Base-by-base conservation (phyloP, 179 eudicot species). In the Silene noctiflora region DNA sequence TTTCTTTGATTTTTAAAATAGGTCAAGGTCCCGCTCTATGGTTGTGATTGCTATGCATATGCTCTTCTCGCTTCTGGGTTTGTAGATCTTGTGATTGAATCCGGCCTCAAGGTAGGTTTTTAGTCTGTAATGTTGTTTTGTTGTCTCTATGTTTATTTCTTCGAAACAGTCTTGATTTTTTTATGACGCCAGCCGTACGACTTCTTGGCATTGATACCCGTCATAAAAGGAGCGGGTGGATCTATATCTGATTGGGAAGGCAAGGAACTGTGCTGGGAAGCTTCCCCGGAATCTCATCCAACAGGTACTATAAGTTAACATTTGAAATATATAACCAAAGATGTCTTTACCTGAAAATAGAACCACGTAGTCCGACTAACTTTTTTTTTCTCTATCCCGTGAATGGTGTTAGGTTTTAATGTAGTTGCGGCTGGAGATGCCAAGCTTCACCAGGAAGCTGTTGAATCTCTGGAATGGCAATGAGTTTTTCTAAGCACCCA, bases 11-110 rank as follows among this genome's bases (percentile, higher is more conserved):
- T 19, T 14, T 8, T 9, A 67, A 46, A 31, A 70, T 80, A 95
- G 97, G 99, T 95, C 27, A 95, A 95, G 81, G 94, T 90, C 25
- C 98, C 99, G 19, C 83, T 93, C 5, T 95, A 91, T 81, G 98
- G 99, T 60, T 93, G 99, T 51, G 99, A 95, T 82, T 95, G 98
- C 80, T 93, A 95, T 80, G 99, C 99, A 0, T 95, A 95, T 83
- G 98, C 99, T 63, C 96, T 95, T 75, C 84, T 93, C 72, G 93
- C 98, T 81, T 89, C 99, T 31, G 99, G 99, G 67, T 91, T 83
- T 78, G 99, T 95, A 72, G 99, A 95, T 84, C 91, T 95, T 71
- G 99, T 95, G 51, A 77, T 95, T 42, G 98, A 95, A 83, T 95
- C 98, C 35, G 99, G 99, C 76, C 93, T 95, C 69, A 93, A 93